These are phyloP conservation scores for Striga hermonthica DNA, from an alignment of 305 asterid species.

Conservation along the genomic window DNA sequence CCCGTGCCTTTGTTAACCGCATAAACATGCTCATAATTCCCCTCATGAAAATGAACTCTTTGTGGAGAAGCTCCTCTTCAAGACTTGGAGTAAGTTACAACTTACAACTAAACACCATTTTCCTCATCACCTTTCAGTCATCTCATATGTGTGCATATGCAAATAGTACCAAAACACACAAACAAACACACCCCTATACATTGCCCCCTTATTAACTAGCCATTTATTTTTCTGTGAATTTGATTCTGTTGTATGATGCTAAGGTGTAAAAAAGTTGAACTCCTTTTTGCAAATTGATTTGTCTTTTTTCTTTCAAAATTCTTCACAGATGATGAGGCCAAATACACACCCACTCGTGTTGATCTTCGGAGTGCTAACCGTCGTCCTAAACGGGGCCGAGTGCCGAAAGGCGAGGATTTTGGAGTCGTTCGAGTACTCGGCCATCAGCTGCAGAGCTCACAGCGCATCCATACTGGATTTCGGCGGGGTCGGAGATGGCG, in stretches of 20 bases:
- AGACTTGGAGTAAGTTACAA: conserved; percentile 25
- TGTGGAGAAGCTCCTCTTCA: conserved; percentile 27
- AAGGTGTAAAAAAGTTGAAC: too few relatives aligned
- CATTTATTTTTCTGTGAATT: too few relatives aligned
- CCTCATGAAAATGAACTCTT: conserved; percentile 15
- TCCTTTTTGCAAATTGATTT: background rate
- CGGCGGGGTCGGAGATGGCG: conserved; percentile 64
- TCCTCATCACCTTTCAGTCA: too few relatives aligned
- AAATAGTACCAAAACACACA: too few relatives aligned
- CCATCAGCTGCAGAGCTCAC: conserved; percentile 54
- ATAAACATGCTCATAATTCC: conserved; percentile 21
- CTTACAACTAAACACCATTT: background rate
- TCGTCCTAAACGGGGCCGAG: conserved; percentile 30
- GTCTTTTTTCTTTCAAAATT: background rate
- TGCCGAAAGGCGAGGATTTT: conserved; percentile 36
- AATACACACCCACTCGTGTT: conserved; percentile 19
- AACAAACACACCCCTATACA: background rate
- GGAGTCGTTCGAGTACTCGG: conserved; percentile 41
- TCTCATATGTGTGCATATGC: too few relatives aligned
- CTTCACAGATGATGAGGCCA: conserved; percentile 27
- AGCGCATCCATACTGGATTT: conserved; percentile 55
- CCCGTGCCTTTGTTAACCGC: conserved; percentile 15
- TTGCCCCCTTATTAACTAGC: too few relatives aligned
- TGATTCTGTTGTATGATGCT: too few relatives aligned
- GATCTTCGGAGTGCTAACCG: conserved; percentile 26